These are phyloP conservation scores for Dimocarpus longan DNA, from an alignment of 345 rosid species.

Conservation along the genomic window DNA sequence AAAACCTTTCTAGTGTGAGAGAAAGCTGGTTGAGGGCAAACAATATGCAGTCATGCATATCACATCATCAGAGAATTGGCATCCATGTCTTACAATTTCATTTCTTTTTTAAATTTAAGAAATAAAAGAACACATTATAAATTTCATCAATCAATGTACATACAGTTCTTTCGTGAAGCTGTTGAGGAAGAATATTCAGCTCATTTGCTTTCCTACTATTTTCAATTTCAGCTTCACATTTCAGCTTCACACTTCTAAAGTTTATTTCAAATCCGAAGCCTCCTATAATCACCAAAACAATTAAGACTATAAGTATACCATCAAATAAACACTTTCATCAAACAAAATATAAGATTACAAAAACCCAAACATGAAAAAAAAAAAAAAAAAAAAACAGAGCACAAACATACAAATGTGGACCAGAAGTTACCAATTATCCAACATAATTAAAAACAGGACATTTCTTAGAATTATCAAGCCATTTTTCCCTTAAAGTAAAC, in stretches of 20 bases:
- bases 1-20: background rate
- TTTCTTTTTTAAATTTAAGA: background rate
- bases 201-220: conserved; percentile 69
- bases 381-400: no score
- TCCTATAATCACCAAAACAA: conserved; percentile 49
- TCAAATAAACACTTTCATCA: background rate
- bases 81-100: background rate
- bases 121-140: background rate
- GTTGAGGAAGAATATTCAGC: conserved; percentile 61
- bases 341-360: background rate
- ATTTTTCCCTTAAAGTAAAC: background rate
- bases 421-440: background rate
- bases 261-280: conserved; percentile 63
- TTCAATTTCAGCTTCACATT: conserved; percentile 79
- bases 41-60: background rate
- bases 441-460: background rate
- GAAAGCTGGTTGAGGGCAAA: background rate
- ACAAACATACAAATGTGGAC: background rate
- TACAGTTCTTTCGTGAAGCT: conserved; percentile 64
- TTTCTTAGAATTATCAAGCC: background rate
- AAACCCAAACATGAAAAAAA: background rate
- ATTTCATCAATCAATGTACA: conserved; percentile 17
- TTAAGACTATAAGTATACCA: background rate
- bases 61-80: background rate
- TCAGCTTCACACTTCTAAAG: conserved; percentile 77